Base-by-base conservation (phyloP, 2,329 filamentous ascomycete species). In the Zasmidium cellare region DNA sequence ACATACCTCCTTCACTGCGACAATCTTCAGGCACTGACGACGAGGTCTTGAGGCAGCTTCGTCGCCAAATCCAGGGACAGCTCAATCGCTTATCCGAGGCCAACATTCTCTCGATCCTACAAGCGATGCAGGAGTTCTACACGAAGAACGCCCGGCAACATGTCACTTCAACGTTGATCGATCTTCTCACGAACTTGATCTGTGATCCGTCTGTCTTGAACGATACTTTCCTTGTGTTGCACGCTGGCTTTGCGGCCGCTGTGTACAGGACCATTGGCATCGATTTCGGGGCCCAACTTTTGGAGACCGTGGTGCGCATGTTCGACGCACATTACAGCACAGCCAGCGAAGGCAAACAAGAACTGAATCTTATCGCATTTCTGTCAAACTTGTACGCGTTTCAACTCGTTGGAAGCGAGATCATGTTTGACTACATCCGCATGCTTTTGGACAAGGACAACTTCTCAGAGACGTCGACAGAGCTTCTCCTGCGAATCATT, bases 81-180 rank as follows among this genome's bases (percentile, higher is more conserved):
- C 83, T 99, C 70, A 99, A 99, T 74, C 88, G 93, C 70, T 81
- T 99, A 28, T 97, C 94, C 0, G 93, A 97, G 71, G 87, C 91
- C 38, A 97, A 94, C 67, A 80, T 99, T 62, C 75, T 96, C 5
- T 89, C 90, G 1, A 96, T 97, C 53, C 78, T 97, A 2, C 83
- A 84, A 46, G 89, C 96, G 18, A 82, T 96, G 28, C 91, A 96
- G 70, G 86, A 87, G 60, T 78, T 97, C 1, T 99, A 97, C 71
- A 84, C 87, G 55, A 86, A 87, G 45, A 86, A 96, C 65, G 87
- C 94, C 0, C 86, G 94, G n/a, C 91, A 94, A 61, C 87, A 92
- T 68, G 91, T 97, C 47, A 96, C 91, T 0, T 87, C 89, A 1
- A 88, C 86, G 0, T 78, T 97, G 1, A 85, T 92, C 2, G 87